Evolutionary conservation across 2,329 filamentous ascomycete genomes (phyloP), one percentile per base, ranked within the genome.

Genomic region (Thermothelomyces thermophilus): DNA sequence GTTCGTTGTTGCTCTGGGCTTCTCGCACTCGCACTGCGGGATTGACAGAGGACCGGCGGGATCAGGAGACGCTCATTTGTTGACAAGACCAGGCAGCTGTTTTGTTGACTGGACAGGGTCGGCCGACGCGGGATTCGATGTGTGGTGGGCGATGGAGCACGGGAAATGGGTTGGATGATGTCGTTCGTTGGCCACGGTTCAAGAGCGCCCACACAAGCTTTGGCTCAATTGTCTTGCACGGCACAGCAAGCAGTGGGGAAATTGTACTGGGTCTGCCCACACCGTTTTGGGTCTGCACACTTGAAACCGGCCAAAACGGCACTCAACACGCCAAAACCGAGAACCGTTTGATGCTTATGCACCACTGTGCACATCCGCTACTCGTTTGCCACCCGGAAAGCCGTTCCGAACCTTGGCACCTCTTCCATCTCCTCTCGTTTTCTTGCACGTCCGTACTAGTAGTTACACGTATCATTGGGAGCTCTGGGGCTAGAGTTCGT

Each of bases 151-250:
- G 20, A 50, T 37, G 45, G 44, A 48, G 39, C 30, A 42, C 41
- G 19, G 17, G 34, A 24, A 53, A 51, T 46, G 45, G 48, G 34
- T 46, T 51, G 55, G 55, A 60, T 60, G 58, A 60, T 60, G 58
- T 60, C 58, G 58, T 60, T 60, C 58, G 58, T 60, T 56, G 54
- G 56, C 51, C 51, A 31, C 49, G 28, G 44, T 48, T n/a, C 45
- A 51, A 45, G 46, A 41, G 20, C 39, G 24, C 28, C 24, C 41
- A 40, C 30, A 45, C 49, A 55, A 49, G 52, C 48, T 51, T 44
- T 36, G 11, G 46, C 48, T 41, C 48, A 39, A 51, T 42, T 50
- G 51, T 53, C 43, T 50, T 45, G 48, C 44, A 50, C 16, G 41
- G 17, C n/a, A 35, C 35, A 44, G 22, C 39, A n/a, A 17, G 37